Percentiles rank a stretch among this genome's conserved stretches.
Evolutionary conservation across 1,284 basidiomycete species (phyloP).

Genomic region (Apiotrichum gamsii): DNA sequence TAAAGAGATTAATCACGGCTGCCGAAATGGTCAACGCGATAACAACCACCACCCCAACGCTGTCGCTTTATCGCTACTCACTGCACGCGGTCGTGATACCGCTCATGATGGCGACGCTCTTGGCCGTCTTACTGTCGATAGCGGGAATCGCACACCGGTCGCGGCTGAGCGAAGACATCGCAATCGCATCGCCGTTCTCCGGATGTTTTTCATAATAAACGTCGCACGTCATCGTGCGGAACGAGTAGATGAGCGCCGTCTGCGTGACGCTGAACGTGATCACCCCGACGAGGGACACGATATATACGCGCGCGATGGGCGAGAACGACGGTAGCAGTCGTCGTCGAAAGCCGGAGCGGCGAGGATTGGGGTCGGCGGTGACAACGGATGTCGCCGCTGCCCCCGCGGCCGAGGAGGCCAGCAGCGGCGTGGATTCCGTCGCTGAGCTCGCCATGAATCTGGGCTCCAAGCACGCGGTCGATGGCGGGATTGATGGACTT

Average conservation of each 20-base stretch:
- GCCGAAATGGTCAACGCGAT: neutral
- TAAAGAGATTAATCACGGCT: constrained; percentile 43
- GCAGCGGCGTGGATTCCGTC: too few relatives aligned
- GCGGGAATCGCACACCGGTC: constrained; percentile 33
- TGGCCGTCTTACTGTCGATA: constrained; percentile 33
- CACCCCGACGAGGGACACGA: constrained; percentile 32
- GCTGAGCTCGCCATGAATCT: too few relatives aligned
- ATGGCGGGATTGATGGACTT: too few relatives aligned
- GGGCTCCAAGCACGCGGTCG: too few relatives aligned
- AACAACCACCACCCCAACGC: too few relatives aligned
- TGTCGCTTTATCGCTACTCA: constrained; percentile 25
- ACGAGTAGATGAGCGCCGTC: constrained; percentile 43
- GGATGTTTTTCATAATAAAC: constrained; percentile 34
- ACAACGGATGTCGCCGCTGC: too few relatives aligned
- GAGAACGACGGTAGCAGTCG: too few relatives aligned
- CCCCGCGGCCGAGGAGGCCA: too few relatives aligned
- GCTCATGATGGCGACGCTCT: constrained; percentile 34
- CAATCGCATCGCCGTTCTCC: constrained; percentile 12
- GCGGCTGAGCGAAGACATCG: too few relatives aligned
- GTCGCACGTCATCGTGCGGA: constrained; percentile 41
- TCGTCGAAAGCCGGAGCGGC: too few relatives aligned
- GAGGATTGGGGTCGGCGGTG: too few relatives aligned
- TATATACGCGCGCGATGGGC: constrained; percentile 31
- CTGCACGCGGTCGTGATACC: constrained; percentile 24
- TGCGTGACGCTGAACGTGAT: constrained; percentile 41